phyloP scores from a whole-genome alignment of 1,139 yeast genomes.

The Blastobotrys proliferans region DNA sequence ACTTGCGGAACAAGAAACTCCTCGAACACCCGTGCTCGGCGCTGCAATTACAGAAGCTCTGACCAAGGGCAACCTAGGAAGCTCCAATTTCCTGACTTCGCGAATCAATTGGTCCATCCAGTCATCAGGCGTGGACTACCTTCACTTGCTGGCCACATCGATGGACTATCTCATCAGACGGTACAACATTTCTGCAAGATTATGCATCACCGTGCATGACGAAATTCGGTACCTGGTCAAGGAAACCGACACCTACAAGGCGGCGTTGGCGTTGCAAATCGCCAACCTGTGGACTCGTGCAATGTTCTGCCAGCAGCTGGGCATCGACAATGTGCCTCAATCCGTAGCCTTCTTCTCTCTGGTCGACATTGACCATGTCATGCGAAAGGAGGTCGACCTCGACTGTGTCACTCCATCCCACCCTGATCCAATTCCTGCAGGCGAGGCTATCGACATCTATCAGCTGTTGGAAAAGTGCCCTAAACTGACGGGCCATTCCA shows the following conservation, averaged over 20 bases:
- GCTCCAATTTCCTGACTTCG: conserved; percentile 71
- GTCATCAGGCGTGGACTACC: conserved; percentile 94
- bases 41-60: conserved; percentile 91
- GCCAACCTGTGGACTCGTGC: conserved; percentile 96
- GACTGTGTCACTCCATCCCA: conserved; percentile 92
- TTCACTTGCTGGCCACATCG: conserved; percentile 77
- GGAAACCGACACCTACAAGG: conserved; percentile 66
- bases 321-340: conserved; percentile 85
- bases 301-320: conserved; percentile 89
- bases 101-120: conserved; percentile 98
- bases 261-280: conserved; percentile 80
- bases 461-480: conserved; percentile 38
- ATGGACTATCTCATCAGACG: conserved; percentile 76
- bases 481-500: not conserved
- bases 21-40: conserved; percentile 87
- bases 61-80: conserved; percentile 55
- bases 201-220: conserved; percentile 89
- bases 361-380: conserved; percentile 82
- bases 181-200: conserved; percentile 70
- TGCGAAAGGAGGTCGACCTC: conserved; percentile 84
- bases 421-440: conserved; percentile 65
- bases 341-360: conserved; percentile 94
- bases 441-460: conserved; percentile 66
- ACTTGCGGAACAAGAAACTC: conserved; percentile 79
- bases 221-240: conserved; percentile 80